Percentiles rank a stretch among this genome's conserved stretches.
These are phyloP conservation scores for Kazachstania africana DNA, from an alignment of 805 yeast genomes.

Conservation along the genomic window DNA sequence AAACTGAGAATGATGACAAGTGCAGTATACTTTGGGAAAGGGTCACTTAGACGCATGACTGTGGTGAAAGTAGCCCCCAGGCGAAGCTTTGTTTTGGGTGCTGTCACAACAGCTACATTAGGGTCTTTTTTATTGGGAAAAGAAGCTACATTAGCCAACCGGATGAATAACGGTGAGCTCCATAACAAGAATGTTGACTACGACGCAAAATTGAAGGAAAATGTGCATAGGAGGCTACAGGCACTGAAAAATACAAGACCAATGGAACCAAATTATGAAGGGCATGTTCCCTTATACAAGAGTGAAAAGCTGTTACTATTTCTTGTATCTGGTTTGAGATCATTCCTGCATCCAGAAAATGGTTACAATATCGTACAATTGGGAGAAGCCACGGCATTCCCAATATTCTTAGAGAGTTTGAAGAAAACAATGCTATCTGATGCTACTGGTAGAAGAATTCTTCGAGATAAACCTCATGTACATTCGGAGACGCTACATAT, in stretches of 20 bases:
- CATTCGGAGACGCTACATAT: slow-evolving; percentile 60
- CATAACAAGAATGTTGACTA: slow-evolving; percentile 21
- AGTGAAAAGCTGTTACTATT: slow-evolving; percentile 57
- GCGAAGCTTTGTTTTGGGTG: slow-evolving; percentile 2
- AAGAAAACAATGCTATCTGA: slow-evolving; percentile 67
- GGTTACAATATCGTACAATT: slow-evolving; percentile 67
- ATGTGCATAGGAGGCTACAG: slow-evolving; percentile 19
- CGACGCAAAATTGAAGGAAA: slow-evolving; percentile 29
- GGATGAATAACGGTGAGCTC: slow-evolving; percentile 33
- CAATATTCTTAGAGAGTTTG: slow-evolving; percentile 48
- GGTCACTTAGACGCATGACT: no score
- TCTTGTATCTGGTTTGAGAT: slow-evolving; percentile 64
- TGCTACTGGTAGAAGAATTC: slow-evolving; percentile 61
- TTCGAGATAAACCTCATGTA: slow-evolving; percentile 73
- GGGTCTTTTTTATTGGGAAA: slow-evolving; percentile 25
- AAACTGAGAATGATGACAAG: no score
- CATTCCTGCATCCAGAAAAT: slow-evolving; percentile 64
- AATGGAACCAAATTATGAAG: slow-evolving; percentile 41
- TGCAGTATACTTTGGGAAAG: no score
- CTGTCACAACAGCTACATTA: slow-evolving; percentile 9
- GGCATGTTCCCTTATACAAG: slow-evolving; percentile 63
- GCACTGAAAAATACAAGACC: slow-evolving; percentile 19
- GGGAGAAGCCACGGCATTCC: slow-evolving; percentile 85
- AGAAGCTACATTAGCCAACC: slow-evolving; percentile 44
- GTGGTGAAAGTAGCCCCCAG: not conserved